Evolutionary conservation across 306 rosid species (phyloP), one percentile per base, ranked within the genome.

Genomic region (Parietaria judaica): DNA sequence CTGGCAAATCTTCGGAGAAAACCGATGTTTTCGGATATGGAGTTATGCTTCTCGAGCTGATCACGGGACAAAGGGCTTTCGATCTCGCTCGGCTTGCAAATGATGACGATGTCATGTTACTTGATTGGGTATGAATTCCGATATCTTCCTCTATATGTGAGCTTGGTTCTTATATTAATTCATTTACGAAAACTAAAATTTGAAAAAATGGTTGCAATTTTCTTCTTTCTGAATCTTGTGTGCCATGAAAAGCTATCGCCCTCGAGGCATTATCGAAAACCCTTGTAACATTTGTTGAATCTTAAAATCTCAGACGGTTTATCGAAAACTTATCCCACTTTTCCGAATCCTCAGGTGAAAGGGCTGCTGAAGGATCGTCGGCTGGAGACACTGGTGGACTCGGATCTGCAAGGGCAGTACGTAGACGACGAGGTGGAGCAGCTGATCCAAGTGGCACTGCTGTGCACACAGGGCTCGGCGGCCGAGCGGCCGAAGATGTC

Each of bases 1-100:
- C 96, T 43, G 96, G 98, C 70, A 88, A 88, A 66, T 84, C 88
- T 66, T 88, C 96, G 7, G 98, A 92, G 72, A 92, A 92, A 77
- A 88, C 95, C 37, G 98, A 88, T 59, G 95, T 88, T 74, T 92
- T 92, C 70, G 98, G 96, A 64, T 92, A 88, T 36, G 99, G 99
- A n/a, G 96, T 84, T 72, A 92, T 82, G 94, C 96, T 92, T 80
- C 96, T 92, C 63, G 99, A 92, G 74, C 83, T 92, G 61, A 84
- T 88, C 63, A 92, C 99, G 62, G 99, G 96, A 61, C 95, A 88
- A 70, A 80, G 94, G 72, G 99, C 99, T 59, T 92, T 86, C 31
- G 96, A 86, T 79, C 94, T 92, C n/a, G 96, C 95, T 46, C 85
- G 94, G 63, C 96, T 88, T 74, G 99, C 96, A 54, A 74, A 84